Percentiles rank a stretch among this genome's conserved stretches.
Conservation (phyloP, 2,329 filamentous ascomycete genomes). For the Penicillium digitatum region DNA sequence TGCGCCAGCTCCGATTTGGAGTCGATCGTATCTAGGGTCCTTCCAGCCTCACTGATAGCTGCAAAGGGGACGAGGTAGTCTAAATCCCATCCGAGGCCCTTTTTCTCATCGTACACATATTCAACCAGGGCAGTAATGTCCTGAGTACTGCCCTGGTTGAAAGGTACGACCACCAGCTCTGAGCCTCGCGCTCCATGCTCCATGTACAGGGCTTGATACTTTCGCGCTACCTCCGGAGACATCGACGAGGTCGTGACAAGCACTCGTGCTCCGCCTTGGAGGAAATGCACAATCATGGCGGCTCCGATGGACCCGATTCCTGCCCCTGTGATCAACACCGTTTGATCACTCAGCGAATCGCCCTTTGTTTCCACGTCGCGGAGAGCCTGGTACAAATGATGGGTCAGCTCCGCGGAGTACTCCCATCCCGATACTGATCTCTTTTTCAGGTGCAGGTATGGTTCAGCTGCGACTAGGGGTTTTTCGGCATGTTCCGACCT, state of each 20-base stretch:
- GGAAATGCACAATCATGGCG: slow-evolving; percentile 89
- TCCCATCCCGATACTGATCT: slow-evolving; percentile 95
- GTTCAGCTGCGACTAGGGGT: background rate
- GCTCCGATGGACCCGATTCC: slow-evolving; percentile 96
- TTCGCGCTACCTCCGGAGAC: slow-evolving; percentile 94
- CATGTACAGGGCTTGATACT: slow-evolving; percentile 98
- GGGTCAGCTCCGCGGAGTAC: slow-evolving; percentile 97
- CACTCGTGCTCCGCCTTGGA: slow-evolving; percentile 94
- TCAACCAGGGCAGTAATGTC: slow-evolving; percentile 89
- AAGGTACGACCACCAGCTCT: slow-evolving; percentile 94
- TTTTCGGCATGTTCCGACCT: slow-evolving; percentile 80
- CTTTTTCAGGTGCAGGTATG: slow-evolving; percentile 97
- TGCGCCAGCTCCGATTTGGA: slow-evolving; percentile 97
- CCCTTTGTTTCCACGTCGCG: slow-evolving; percentile 82
- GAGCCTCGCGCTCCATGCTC: slow-evolving; percentile 89
- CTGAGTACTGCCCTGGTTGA: slow-evolving; percentile 98
- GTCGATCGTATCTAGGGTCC: slow-evolving; percentile 93
- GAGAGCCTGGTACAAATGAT: slow-evolving; percentile 83
- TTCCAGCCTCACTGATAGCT: no score
- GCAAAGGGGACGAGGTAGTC: no score
- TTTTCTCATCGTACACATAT: slow-evolving; percentile 96
- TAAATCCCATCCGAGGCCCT: no score
- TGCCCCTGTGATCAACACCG: slow-evolving; percentile 95
- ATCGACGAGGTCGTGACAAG: slow-evolving; percentile 98
- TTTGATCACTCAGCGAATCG: slow-evolving; percentile 88